Conservation (phyloP, 768 basidiomycete species). For the Tylopilus felleus region DNA sequence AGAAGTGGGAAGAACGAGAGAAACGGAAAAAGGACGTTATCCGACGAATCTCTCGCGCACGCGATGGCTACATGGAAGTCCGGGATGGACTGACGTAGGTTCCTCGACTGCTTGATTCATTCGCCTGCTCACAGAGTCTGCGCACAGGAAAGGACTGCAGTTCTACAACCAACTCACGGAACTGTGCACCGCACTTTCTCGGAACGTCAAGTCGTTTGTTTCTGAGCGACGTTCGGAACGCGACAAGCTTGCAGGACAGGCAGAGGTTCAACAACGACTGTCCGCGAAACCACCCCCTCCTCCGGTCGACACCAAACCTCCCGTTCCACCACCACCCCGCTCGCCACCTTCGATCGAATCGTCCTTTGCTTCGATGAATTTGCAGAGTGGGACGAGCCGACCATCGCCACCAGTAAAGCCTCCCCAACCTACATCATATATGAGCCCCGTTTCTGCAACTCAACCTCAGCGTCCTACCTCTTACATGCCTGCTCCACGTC, state of each 20-base stretch:
- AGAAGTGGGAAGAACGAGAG: slow-evolving; percentile 81
- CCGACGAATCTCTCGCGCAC: slow-evolving; percentile 66
- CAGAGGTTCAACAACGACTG: slow-evolving; percentile 70
- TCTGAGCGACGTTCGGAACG: slow-evolving; percentile 65
- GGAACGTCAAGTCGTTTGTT: slow-evolving; percentile 61
- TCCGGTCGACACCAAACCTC: slow-evolving; percentile 46
- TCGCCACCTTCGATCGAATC: slow-evolving; percentile 42
- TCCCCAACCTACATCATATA: slow-evolving; percentile 28
- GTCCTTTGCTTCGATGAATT: slow-evolving; percentile 56
- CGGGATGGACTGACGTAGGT: slow-evolving; percentile 80
- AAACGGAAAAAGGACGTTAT: slow-evolving; percentile 73
- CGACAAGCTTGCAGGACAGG: slow-evolving; percentile 58
- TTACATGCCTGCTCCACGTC: slow-evolving; percentile 19
- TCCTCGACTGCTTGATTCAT: not conserved
- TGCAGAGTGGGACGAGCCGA: slow-evolving; percentile 33
- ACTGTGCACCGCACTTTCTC: slow-evolving; percentile 53
- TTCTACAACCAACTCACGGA: slow-evolving; percentile 84
- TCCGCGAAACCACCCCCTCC: slow-evolving; percentile 39
- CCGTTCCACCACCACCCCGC: slow-evolving; percentile 44
- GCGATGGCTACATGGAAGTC: slow-evolving; percentile 85
- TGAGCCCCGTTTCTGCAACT: slow-evolving; percentile 8
- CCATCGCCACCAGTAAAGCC: slow-evolving; percentile 29
- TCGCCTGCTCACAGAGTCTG: not conserved
- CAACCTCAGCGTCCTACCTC: slow-evolving; percentile 24
- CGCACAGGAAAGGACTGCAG: slow-evolving; percentile 73